Evolutionary conservation across 495 filamentous ascomycete species (phyloP), one percentile per base, ranked within the genome.

Genomic region (Xylaria telfairii): DNA sequence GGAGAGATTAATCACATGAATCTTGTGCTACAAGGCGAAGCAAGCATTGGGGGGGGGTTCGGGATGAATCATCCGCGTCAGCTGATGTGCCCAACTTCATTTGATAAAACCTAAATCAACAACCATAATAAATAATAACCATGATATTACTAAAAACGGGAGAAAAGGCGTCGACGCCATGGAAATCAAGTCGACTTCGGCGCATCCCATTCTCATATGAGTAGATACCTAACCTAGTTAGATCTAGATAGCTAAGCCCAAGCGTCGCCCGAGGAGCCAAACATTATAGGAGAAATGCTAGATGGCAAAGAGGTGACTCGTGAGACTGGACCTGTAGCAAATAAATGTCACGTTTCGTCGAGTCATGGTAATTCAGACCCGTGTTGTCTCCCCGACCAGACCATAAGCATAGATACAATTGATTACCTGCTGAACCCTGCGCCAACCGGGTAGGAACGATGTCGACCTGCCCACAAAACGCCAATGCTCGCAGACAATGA

Each of bases 401-500:
- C 64, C 49, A 26, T 56, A 32, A 51, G 15, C 49, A 42, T 28
- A 21, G 46, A 3, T 37, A 34, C 59, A 32, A 3, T 26, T 24
- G 13, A 21, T 30, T 28, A 57, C 59, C 68, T 64, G 37, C 42
- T 56, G n/a, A 70, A 60, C 15, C 34, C 46, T 41, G 34, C 34
- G 47, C 68, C 59, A 64, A 70, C 59, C 53, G 28, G 64, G 60
- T 47, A 64, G 46, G 34, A 69, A 12, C n/a, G n/a, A n/a, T 47
- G 41, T 56, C 21, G 46, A 46, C 68, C 68, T 37, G 34, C 37
- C 59, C 42, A 54, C 51, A 70, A 70, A 74, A 80, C 78, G 76
- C 76, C 73, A 71, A 71, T 76, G 69, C 75, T 75, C 71, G 72
- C 34, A 64, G 59, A 70, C 47, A 32, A 65, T 65, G 51, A 37